These are phyloP conservation scores for Wallacemonas sp. DNA, from an alignment of 208 protist genomes.

Conservation along the genomic window DNA sequence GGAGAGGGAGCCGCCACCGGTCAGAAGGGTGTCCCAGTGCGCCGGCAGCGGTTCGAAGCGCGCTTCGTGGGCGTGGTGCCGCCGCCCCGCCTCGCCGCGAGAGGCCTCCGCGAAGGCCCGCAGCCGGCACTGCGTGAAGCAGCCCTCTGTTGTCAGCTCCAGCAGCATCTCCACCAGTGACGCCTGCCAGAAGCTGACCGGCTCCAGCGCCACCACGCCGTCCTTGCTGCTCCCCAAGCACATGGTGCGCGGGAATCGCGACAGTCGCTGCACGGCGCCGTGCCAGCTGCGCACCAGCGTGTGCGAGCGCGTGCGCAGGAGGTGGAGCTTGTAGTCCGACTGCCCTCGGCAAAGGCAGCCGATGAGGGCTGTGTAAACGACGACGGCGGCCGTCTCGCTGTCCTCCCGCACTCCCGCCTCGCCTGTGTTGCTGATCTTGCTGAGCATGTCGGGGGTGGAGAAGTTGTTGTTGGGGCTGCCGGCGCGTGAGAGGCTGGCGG, in stretches of 20 bases:
- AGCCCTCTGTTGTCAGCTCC: conserved; percentile 65
- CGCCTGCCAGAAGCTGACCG: conserved; percentile 48
- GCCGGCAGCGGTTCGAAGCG: conserved; percentile 61
- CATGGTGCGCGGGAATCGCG: conserved; percentile 20
- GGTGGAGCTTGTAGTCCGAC: conserved; percentile 37
- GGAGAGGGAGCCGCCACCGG: conserved; percentile 30
- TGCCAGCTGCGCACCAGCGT: background rate
- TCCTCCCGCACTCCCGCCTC: background rate
- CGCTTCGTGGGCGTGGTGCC: background rate
- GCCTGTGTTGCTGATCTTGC: background rate
- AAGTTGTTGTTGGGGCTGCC: background rate
- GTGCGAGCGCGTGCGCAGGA: conserved; percentile 21
- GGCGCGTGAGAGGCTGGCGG: conserved; percentile 4
- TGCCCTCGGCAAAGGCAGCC: conserved; percentile 44
- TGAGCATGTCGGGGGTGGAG: no score
- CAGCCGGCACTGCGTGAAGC: conserved; percentile 62
- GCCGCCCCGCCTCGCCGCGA: no score
- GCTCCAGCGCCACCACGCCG: conserved; percentile 33
- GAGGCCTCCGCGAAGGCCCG: conserved; percentile 20
- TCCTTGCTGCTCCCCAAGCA: conserved; percentile 35
- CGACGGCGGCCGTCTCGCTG: conserved; percentile 16
- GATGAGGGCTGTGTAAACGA: conserved; percentile 54
- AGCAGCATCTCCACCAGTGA: conserved; percentile 70
- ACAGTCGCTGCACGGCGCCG: conserved; percentile 14
- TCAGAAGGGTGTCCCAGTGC: conserved; percentile 70